These are phyloP conservation scores for Populus tomentosa DNA, from an alignment of 441 rosid genomes.

Conservation along the genomic window DNA sequence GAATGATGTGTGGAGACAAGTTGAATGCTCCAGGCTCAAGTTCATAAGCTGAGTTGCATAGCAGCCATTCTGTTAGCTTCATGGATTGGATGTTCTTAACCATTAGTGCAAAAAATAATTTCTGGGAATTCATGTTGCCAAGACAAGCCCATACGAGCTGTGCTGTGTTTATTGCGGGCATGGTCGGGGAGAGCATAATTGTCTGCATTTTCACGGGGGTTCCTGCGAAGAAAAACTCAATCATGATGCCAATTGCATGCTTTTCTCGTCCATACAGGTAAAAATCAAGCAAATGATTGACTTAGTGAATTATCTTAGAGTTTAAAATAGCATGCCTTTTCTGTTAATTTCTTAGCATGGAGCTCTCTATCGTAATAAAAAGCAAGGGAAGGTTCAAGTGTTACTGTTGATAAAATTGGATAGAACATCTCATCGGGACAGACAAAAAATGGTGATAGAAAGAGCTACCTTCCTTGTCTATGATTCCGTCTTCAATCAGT, in stretches of 20 bases:
- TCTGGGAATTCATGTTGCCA: slow-evolving; percentile 33
- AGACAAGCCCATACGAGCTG: slow-evolving; percentile 42
- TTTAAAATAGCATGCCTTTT: too few relatives aligned
- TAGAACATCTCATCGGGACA: background rate
- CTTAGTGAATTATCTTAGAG: too few relatives aligned
- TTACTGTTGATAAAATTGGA: background rate
- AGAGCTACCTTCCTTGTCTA: slow-evolving; percentile 37
- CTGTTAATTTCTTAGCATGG: too few relatives aligned
- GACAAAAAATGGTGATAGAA: background rate
- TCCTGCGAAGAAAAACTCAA: slow-evolving; percentile 25
- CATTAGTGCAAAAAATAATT: slow-evolving; percentile 33
- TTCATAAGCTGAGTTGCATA: slow-evolving; percentile 46
- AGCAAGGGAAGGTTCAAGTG: background rate
- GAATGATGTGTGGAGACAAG: slow-evolving; percentile 25
- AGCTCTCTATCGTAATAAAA: too few relatives aligned
- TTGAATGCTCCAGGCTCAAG: slow-evolving; percentile 46
- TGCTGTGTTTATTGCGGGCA: slow-evolving; percentile 44
- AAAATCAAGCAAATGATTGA: too few relatives aligned
- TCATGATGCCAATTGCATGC: background rate
- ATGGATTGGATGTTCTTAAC: slow-evolving; percentile 26
- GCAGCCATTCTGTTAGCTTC: slow-evolving; percentile 35
- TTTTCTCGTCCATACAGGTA: too few relatives aligned
- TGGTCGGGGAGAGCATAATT: slow-evolving; percentile 31
- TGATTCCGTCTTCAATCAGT: slow-evolving; percentile 47
- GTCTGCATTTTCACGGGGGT: slow-evolving; percentile 25